These are phyloP conservation scores for Trichoderma polysporum DNA, from an alignment of 2,329 filamentous ascomycete species.

Conservation along the genomic window DNA sequence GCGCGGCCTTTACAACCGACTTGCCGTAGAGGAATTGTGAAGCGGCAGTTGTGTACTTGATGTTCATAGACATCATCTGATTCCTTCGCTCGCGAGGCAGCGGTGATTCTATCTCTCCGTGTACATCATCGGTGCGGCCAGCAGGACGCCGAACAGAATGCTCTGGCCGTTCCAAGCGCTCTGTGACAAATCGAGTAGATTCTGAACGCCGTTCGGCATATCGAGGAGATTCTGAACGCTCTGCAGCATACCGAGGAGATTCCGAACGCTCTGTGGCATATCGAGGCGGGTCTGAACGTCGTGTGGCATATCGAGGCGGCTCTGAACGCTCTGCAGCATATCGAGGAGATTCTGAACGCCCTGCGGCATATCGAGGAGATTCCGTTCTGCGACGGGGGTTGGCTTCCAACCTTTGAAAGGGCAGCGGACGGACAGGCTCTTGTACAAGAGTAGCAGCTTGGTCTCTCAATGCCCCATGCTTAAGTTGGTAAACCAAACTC, in stretches of 20 bases:
- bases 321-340: no score
- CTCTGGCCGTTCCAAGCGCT: background rate
- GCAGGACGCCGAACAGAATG: background rate
- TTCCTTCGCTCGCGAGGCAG: slow-evolving; percentile 28
- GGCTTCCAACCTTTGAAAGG: slow-evolving; percentile 8
- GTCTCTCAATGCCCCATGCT: slow-evolving; percentile 42
- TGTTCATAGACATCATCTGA: slow-evolving; percentile 38
- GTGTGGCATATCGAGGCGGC: background rate
- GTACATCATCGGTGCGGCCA: background rate
- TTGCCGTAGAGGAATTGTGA: slow-evolving; percentile 90
- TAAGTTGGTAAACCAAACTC: slow-evolving; percentile 56
- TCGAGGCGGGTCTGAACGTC: no score
- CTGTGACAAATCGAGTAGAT: no score
- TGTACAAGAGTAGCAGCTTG: slow-evolving; percentile 29
- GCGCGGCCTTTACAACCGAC: slow-evolving; percentile 75
- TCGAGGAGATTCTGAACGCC: slow-evolving; percentile 1
- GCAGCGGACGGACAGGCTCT: slow-evolving; percentile 28
- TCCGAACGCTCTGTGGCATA: no score
- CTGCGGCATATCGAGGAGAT: background rate
- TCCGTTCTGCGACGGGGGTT: background rate
- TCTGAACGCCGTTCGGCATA: no score
- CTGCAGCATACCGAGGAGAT: no score
- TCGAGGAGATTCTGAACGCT: no score
- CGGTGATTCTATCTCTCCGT: slow-evolving; percentile 11
- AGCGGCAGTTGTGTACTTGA: slow-evolving; percentile 72